phyloP scores from a whole-genome alignment of 495 filamentous ascomycete species.

The Aspergillus taichungensis region DNA sequence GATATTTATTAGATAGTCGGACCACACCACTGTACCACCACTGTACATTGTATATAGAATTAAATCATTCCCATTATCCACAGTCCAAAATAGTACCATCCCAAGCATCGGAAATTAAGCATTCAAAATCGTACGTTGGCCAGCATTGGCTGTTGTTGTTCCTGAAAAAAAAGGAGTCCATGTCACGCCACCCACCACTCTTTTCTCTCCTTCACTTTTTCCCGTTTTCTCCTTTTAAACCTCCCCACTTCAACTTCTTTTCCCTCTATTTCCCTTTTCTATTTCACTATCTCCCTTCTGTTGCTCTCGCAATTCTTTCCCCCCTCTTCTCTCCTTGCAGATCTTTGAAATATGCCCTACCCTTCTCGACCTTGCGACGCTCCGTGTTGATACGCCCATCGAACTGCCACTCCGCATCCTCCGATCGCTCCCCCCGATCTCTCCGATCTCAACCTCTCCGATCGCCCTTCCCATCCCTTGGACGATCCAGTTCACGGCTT shows the following conservation, averaged over 20 bases:
- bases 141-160: background rate
- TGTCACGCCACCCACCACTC: conserved; percentile 6
- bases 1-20: no score
- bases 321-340: background rate
- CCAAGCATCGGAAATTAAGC: background rate
- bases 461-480: background rate
- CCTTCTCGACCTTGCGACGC: background rate
- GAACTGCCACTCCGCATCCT: no score
- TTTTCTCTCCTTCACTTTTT: background rate
- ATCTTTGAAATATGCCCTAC: conserved; percentile 4
- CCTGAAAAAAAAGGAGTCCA: no score
- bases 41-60: no score
- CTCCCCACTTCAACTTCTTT: background rate
- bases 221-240: background rate
- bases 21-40: no score
- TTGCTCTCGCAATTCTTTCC: background rate
- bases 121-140: conserved; percentile 5
- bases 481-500: no score
- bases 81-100: no score
- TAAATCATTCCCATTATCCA: no score
- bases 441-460: background rate
- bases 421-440: no score
- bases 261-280: conserved; percentile 4
- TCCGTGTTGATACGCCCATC: no score
- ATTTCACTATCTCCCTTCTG: conserved; percentile 4